A percentile compares a stretch with the other conserved stretches of the same genome.
Evolutionary conservation across 805 yeast species (phyloP).

Genomic region (Myxozyma nipponensis): DNA sequence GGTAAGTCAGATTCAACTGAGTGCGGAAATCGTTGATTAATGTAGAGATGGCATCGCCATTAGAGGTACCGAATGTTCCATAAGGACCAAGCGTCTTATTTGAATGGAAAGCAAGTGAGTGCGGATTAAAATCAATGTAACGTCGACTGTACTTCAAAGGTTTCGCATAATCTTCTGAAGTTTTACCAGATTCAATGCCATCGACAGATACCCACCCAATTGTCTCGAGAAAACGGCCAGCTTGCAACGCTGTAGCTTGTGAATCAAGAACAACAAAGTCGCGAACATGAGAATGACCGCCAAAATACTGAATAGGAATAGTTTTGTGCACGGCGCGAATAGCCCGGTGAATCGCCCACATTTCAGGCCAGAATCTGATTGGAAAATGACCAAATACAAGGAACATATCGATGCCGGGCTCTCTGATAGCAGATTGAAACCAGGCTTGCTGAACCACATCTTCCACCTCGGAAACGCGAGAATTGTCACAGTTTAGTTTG

Average conservation of each 20-base stretch:
- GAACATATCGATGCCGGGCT: constrained; percentile 56
- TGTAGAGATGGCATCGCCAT: constrained; percentile 51
- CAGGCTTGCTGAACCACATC: constrained; percentile 56
- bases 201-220: constrained; percentile 78
- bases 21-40: constrained; percentile 45
- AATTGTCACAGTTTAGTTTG: constrained; percentile 51
- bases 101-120: constrained; percentile 67
- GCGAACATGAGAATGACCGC: constrained; percentile 91
- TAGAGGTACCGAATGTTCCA: constrained; percentile 48
- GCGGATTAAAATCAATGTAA: constrained; percentile 77
- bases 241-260: constrained; percentile 72
- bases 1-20: constrained; percentile 50
- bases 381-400: constrained; percentile 81
- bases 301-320: constrained; percentile 74
- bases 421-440: constrained; percentile 51
- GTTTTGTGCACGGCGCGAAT: constrained; percentile 60
- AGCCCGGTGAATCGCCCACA: constrained; percentile 44
- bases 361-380: constrained; percentile 55
- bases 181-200: constrained; percentile 18
- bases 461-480: constrained; percentile 60
- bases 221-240: constrained; percentile 91
- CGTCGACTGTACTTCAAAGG: constrained; percentile 47
- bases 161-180: constrained; percentile 31
- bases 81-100: constrained; percentile 29
- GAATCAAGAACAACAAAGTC: constrained; percentile 72